Evolutionary conservation across 2,329 filamentous ascomycete species (phyloP).

Genomic region (Tricladium varicosporioides): DNA sequence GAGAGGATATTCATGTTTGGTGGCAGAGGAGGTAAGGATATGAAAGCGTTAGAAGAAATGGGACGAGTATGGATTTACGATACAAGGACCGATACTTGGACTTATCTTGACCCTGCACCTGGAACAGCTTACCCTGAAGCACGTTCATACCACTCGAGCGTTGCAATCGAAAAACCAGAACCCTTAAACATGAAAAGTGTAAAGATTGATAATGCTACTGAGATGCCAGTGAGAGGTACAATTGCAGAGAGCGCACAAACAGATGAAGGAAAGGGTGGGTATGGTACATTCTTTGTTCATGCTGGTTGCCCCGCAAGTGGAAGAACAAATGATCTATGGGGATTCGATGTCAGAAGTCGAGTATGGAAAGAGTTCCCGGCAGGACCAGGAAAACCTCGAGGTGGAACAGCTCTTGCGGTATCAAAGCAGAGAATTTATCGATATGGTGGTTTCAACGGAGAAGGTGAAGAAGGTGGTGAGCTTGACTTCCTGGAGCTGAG

Average conservation of each 20-base stretch:
- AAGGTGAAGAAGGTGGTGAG: conserved; percentile 65
- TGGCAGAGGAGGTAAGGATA: conserved; percentile 67
- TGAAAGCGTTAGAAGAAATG: conserved; percentile 69
- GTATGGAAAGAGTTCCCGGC: conserved; percentile 67
- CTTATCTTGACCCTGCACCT: conserved; percentile 55
- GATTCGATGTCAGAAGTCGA: conserved; percentile 63
- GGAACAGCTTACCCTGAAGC: conserved; percentile 54
- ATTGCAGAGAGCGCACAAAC: conserved; percentile 54
- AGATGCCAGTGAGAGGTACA: conserved; percentile 55
- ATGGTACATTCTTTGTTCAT: conserved; percentile 71
- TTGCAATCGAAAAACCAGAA: conserved; percentile 53
- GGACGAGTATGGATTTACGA: conserved; percentile 78
- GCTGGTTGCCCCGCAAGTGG: conserved; percentile 67
- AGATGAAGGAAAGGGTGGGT: conserved; percentile 62
- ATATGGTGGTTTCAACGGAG: conserved; percentile 78
- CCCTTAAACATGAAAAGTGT: conserved; percentile 26
- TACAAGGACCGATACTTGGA: conserved; percentile 63
- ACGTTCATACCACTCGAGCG: conserved; percentile 69
- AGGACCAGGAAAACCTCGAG: conserved; percentile 65
- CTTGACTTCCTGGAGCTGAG: conserved; percentile 64
- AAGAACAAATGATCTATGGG: conserved; percentile 70
- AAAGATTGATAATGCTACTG: conserved; percentile 33
- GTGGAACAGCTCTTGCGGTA: conserved; percentile 66
- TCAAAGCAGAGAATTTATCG: conserved; percentile 66
- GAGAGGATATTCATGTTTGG: conserved; percentile 78